phyloP scores from a whole-genome alignment of 1,139 yeast species.

The Candida sanyaensis region DNA sequence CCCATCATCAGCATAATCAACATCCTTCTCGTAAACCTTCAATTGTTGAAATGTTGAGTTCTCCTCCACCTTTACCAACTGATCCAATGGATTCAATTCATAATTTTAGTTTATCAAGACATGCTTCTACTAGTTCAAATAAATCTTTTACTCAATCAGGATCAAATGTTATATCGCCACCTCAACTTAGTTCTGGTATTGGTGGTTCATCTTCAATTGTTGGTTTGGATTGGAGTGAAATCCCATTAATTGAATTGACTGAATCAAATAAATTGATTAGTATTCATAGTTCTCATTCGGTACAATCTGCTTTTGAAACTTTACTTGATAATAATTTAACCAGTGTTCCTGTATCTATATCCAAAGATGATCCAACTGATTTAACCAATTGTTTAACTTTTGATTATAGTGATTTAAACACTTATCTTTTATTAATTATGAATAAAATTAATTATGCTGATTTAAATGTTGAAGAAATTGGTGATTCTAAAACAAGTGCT shows the following conservation, averaged over 20 bases:
- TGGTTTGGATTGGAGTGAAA: conserved; percentile 69
- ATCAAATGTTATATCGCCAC: not conserved
- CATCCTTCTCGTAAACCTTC: conserved; percentile 59
- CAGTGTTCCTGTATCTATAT: conserved; percentile 72
- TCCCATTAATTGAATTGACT: conserved; percentile 69
- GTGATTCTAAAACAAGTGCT: conserved; percentile 15
- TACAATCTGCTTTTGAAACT: conserved; percentile 85
- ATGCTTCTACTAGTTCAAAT: conserved; percentile 40
- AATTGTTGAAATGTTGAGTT: conserved; percentile 80
- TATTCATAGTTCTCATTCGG: conserved; percentile 63
- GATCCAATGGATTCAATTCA: conserved; percentile 33
- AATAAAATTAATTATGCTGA: conserved; percentile 56
- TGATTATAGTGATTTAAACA: conserved; percentile 88
- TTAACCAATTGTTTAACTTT: conserved; percentile 71
- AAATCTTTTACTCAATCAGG: conserved; percentile 19
- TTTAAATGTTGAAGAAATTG: conserved; percentile 29
- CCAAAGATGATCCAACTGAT: conserved; percentile 18
- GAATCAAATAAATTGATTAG: conserved; percentile 77
- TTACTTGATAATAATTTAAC: conserved; percentile 73
- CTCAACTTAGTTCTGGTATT: not conserved
- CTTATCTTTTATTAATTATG: conserved; percentile 74
- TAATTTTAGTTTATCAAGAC: conserved; percentile 46
- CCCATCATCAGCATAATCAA: not conserved
- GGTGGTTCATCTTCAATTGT: conserved; percentile 11
- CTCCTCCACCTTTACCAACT: conserved; percentile 71